Evolutionary conservation across 352 stramenopile genomes (phyloP), one percentile per base, ranked within the genome.

Genomic region (Hyaloperonospora arabidopsidis): DNA sequence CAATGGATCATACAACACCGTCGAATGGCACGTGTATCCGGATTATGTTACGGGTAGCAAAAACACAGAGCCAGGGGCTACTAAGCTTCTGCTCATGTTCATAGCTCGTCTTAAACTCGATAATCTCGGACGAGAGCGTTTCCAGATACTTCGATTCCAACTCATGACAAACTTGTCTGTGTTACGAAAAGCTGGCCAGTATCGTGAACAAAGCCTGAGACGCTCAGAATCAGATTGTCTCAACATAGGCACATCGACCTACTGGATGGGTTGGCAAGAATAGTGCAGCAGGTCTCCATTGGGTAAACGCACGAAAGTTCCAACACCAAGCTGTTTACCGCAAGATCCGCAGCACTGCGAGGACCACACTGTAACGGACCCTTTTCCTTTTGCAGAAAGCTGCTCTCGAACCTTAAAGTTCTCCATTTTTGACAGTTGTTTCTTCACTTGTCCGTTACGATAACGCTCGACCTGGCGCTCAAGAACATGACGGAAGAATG

Each of bases 351-450:
- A 93, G 48, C 69, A 76, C 35, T 89, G 78, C 19, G 80, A 88
- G 2, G 76, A 76, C 76, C 79, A 89, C 36, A 91, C 71, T 1
- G 74, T 86, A 45, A 93, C 80, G 0, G 64, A 86, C 18, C 68
- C 74, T 46, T 89, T 86, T 13, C 80, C 68, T 49, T 88, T 85
- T 0, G 57, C 67, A 1, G 77, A 74, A 17, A 93, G 71, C 45
- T 77, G 59, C 23, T 87, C 65, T 13, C 80, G 80, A 19, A 90
- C 69, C 36, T 79, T 85, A 36, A 93, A 88, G 56, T 93, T 93
- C 49, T 87, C 83, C 68, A 93, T 93, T 64, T 93, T 93, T n/a
- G 78, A 74, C 18, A 93, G 66, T 21, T 93, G 83, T 49, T 79
- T 89, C 66, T 87, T 87, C 45, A 93, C 79, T 72, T 93, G 83